Base-by-base conservation (phyloP, 371 early-diverging fungal genomes). In the Amoeboaphelidium protococcarum region DNA sequence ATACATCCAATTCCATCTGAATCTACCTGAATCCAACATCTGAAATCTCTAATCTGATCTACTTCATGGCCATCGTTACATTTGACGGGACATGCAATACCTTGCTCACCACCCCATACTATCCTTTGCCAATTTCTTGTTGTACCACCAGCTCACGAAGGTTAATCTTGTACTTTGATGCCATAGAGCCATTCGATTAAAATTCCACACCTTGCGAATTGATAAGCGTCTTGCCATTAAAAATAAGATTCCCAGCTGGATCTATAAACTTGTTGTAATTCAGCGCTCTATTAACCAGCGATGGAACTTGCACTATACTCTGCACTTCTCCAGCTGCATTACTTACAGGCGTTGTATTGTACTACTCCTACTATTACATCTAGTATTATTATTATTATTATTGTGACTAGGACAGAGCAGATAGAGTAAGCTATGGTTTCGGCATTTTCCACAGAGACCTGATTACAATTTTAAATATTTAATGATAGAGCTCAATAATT, bases 151-250 rank as follows among this genome's bases (percentile, higher is more conserved):
- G 64, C 47, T 91, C 84, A 47, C 72, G 66, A 81, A 85, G 82
- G 52, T 79, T 78, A 53, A 91, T 85, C 43, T 72, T 68, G 61
- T 86, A 89, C 16, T n/a, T n/a, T n/a, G n/a, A n/a, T n/a, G n/a
- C n/a, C n/a, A n/a, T n/a, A 49, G 74, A 73, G 55, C 67, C 76
- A 41, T 88, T 88, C 57, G 72, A 78, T 50, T 70, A 72, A 54
- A 91, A 91, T 64, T 87, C 76, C 31, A 88, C 87, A 25, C 89
- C 89, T 31, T 78, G 73, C 3, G 80, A 73, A 60, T 82, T 79
- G 48, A 91, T 68, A 27, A 85, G 75, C 4, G 89, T 87, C 59
- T 87, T 91, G 27, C 85, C 86, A 31, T 31, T 31, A 31, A 31
- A 10, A 31, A 31, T 31, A 31, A 31, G 16, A 6, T 16, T 31